A percentile compares a stretch with the other conserved stretches of the same genome.
Evolutionary conservation across 768 basidiomycete species (phyloP).

Genomic region (Artomyces pyxidatus): DNA sequence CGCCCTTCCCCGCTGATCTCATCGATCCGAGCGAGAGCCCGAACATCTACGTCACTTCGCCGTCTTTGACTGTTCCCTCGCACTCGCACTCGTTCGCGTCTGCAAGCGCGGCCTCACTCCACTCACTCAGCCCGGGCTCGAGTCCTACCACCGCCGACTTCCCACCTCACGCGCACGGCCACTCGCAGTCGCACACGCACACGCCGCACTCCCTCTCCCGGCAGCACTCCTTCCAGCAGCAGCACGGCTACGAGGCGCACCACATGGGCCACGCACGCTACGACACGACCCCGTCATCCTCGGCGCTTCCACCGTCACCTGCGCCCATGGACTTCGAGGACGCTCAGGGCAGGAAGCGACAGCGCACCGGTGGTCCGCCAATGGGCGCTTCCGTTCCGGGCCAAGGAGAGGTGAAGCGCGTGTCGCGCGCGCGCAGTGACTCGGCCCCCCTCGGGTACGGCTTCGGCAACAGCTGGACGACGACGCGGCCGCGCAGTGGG

Average conservation of each 20-base stretch:
- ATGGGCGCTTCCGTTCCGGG: conserved; percentile 8
- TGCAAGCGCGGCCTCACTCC: conserved; percentile 35
- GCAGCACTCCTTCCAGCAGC: conserved; percentile 56
- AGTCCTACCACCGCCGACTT: conserved; percentile 48
- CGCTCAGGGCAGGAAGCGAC: conserved; percentile 36
- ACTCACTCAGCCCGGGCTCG: conserved; percentile 40
- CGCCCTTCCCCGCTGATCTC: conserved; percentile 39
- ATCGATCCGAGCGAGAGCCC: conserved; percentile 44
- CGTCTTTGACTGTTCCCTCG: conserved; percentile 32
- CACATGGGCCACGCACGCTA: conserved; percentile 19
- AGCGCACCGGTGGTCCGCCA: conserved; percentile 29
- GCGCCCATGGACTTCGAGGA: conserved; percentile 25
- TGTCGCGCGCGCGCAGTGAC: conserved; percentile 57
- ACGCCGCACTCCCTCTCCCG: conserved; percentile 41
- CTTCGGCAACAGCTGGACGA: conserved; percentile 25
- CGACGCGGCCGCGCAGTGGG: conserved; percentile 28
- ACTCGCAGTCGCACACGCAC: conserved; percentile 28
- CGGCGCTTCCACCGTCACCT: conserved; percentile 27
- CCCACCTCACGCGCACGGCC: conserved; percentile 21
- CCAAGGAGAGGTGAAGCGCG: conserved; percentile 29
- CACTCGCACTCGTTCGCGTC: conserved; percentile 31
- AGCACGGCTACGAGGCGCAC: conserved; percentile 36
- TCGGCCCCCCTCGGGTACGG: conserved; percentile 58
- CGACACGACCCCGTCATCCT: conserved; percentile 19
- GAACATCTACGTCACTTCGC: conserved; percentile 69